Percentiles rank a stretch among this genome's conserved stretches.
Evolutionary conservation across 179 eudicot species (phyloP).

Genomic region (Silene noctiflora): DNA sequence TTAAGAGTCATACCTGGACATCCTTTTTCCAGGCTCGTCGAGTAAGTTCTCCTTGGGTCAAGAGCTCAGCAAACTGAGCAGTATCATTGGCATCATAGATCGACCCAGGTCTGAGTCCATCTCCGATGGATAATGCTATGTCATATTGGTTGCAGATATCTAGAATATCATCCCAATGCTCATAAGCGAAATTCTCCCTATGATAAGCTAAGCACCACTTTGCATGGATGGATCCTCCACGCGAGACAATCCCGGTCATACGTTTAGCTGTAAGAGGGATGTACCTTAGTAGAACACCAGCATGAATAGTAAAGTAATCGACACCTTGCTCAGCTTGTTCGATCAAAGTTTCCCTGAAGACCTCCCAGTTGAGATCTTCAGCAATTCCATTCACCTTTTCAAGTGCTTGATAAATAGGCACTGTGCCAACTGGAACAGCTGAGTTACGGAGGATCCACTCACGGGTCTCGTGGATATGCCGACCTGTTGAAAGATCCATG

Average conservation of each 20-base stretch:
- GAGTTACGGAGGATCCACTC: constrained; percentile 97
- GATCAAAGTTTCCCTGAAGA: constrained; percentile 81
- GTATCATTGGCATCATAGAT: constrained; percentile 97
- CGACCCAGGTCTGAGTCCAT: constrained; percentile 96
- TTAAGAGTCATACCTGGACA: constrained; percentile 67
- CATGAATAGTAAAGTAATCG: constrained; percentile 96
- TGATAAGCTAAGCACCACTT: constrained; percentile 98
- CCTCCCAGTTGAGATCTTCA: constrained; percentile 88
- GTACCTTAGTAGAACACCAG: constrained; percentile 90
- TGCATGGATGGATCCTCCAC: constrained; percentile 99
- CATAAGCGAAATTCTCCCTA: constrained; percentile 95
- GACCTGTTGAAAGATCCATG: constrained; percentile 97
- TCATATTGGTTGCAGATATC: constrained; percentile 98
- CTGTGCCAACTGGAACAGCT: constrained; percentile 95
- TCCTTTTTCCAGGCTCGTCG: constrained; percentile 97
- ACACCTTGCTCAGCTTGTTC: constrained; percentile 99
- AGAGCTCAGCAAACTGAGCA: constrained; percentile 96
- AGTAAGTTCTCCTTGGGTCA: constrained; percentile 96
- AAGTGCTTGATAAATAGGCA: constrained; percentile 95
- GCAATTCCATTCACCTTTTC: constrained; percentile 95
- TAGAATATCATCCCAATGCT: constrained; percentile 97
- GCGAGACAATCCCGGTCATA: constrained; percentile 98
- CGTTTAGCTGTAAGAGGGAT: constrained; percentile 93
- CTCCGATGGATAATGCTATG: constrained; percentile 86
- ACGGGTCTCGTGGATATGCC: constrained; percentile 98